Conservation (phyloP, 768 basidiomycete genomes). For the Hygrocybe punicea region DNA sequence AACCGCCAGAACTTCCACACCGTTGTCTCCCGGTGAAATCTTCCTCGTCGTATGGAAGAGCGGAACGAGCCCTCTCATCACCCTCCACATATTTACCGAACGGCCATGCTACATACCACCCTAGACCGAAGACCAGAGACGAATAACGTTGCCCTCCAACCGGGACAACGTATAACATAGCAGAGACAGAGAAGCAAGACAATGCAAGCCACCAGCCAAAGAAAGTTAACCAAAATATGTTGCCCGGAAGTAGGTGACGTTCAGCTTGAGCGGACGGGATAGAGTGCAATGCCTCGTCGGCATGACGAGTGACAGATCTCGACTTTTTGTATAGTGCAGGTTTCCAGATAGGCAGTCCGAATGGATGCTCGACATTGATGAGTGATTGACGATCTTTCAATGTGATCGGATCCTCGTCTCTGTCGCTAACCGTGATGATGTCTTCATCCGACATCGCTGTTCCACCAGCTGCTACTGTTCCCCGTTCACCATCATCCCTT, state of each 20-base stretch:
- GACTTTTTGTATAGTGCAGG: slow-evolving; percentile 98
- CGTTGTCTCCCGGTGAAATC: slow-evolving; percentile 28
- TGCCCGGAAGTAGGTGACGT: slow-evolving; percentile 88
- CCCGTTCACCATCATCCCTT: slow-evolving; percentile 35
- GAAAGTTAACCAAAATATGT: slow-evolving; percentile 83
- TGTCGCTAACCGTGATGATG: slow-evolving; percentile 39
- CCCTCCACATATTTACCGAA: slow-evolving; percentile 99
- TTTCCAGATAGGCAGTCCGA: slow-evolving; percentile 99
- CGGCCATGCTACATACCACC: slow-evolving; percentile 97
- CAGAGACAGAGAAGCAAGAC: slow-evolving; percentile 63
- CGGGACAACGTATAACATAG: slow-evolving; percentile 67
- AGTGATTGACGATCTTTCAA: slow-evolving; percentile 94
- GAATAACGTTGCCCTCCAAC: slow-evolving; percentile 82
- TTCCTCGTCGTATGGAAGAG: slow-evolving; percentile 36
- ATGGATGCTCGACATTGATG: slow-evolving; percentile 98
- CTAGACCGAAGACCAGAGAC: slow-evolving; percentile 83
- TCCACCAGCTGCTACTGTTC: slow-evolving; percentile 43
- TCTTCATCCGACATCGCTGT: slow-evolving; percentile 37
- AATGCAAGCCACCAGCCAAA: slow-evolving; percentile 95
- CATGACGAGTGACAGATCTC: slow-evolving; percentile 92
- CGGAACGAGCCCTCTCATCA: slow-evolving; percentile 46
- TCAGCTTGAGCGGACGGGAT: slow-evolving; percentile 91
- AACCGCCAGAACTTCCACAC: slow-evolving; percentile 17
- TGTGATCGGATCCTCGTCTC: slow-evolving; percentile 84
- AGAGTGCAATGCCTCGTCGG: slow-evolving; percentile 90